These are phyloP conservation scores for Aspergillus melleus DNA, from an alignment of 2,329 filamentous ascomycete genomes.

Conservation along the genomic window DNA sequence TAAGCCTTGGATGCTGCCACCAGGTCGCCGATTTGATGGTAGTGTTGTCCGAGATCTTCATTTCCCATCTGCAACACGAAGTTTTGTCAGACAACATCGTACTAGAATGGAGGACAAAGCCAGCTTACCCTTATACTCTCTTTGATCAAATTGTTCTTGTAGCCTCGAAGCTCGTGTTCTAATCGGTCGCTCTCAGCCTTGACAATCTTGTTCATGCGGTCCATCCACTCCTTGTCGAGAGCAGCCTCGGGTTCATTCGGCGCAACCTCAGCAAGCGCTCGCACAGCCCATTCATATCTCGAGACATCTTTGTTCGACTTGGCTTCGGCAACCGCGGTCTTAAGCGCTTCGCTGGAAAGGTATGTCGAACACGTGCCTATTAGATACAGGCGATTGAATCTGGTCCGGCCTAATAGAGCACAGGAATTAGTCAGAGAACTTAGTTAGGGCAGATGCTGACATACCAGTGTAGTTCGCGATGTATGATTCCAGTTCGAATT, in stretches of 20 bases:
- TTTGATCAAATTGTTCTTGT: constrained; percentile 96
- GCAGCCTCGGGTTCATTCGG: constrained; percentile 68
- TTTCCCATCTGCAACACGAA: constrained; percentile 73
- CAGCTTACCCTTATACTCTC: constrained; percentile 82
- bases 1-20: constrained; percentile 73
- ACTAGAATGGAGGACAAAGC: neutral
- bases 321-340: constrained; percentile 72
- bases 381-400: constrained; percentile 75
- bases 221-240: constrained; percentile 74
- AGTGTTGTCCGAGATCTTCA: constrained; percentile 84
- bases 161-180: constrained; percentile 81
- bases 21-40: constrained; percentile 75
- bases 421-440: constrained; percentile 4
- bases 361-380: constrained; percentile 78
- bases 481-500: constrained; percentile 89
- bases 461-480: constrained; percentile 83
- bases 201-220: constrained; percentile 65
- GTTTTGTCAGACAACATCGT: neutral
- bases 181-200: constrained; percentile 71
- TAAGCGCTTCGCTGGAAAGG: constrained; percentile 77
- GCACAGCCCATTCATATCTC: constrained; percentile 69
- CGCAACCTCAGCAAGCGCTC: constrained; percentile 62
- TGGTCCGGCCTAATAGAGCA: constrained; percentile 65
- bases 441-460: constrained; percentile 14
- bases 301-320: constrained; percentile 72